phyloP scores from a whole-genome alignment of 257 asterid species.

The Penstemon newberryi region DNA sequence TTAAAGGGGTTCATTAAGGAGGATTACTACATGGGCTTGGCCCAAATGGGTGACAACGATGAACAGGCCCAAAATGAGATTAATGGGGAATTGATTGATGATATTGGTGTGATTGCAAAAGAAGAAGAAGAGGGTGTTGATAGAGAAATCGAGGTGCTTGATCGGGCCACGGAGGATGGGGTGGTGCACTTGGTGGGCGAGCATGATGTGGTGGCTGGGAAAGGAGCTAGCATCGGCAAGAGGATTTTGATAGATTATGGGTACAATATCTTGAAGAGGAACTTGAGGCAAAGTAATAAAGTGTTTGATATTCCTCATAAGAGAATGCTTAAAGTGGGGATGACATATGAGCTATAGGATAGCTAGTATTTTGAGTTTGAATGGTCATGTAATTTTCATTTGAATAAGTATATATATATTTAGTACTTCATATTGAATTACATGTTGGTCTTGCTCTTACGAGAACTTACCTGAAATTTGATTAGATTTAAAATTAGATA shows the following conservation, averaged over 20 bases:
- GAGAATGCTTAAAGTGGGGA: constrained; percentile 50
- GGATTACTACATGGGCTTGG: constrained; percentile 17
- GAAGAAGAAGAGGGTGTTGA: not conserved
- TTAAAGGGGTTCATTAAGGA: constrained; percentile 37
- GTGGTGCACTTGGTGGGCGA: constrained; percentile 45
- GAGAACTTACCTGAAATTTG: too few relatives aligned
- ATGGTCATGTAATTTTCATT: too few relatives aligned
- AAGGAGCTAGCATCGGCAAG: constrained; percentile 37
- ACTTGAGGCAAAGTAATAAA: constrained; percentile 41
- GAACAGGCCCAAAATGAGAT: not conserved
- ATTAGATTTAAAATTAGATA: too few relatives aligned
- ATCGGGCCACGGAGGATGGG: not conserved
- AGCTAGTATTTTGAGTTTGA: too few relatives aligned
- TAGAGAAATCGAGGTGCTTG: constrained; percentile 12
- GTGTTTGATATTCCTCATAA: constrained; percentile 43
- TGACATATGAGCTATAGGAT: constrained; percentile 32
- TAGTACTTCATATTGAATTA: too few relatives aligned
- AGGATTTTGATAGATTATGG: constrained; percentile 38
- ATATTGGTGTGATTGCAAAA: not conserved
- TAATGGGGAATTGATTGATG: not conserved
- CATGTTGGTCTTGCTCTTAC: too few relatives aligned
- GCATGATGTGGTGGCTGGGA: constrained; percentile 42
- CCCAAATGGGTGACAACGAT: too few relatives aligned
- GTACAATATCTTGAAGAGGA: constrained; percentile 43
- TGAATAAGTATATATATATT: too few relatives aligned